Evolutionary conservation across 805 yeast species (phyloP).

Genomic region (Candida chauliodis): DNA sequence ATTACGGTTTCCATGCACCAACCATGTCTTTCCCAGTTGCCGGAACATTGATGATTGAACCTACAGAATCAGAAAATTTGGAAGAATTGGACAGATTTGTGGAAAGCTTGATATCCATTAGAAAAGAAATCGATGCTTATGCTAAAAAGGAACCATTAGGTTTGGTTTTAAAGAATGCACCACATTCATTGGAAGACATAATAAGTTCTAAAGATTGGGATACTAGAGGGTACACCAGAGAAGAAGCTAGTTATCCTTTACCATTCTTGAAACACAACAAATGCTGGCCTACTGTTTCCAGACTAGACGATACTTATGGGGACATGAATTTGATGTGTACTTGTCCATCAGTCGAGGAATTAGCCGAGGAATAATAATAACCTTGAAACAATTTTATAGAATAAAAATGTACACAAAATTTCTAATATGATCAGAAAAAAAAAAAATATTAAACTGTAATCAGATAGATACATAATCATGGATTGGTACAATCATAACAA

Average conservation of each 20-base stretch:
- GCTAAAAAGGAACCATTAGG: conserved; percentile 67
- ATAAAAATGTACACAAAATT: not conserved
- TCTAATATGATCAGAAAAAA: conserved; percentile 1
- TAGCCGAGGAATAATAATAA: conserved; percentile 30
- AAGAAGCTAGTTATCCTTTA: conserved; percentile 89
- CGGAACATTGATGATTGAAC: conserved; percentile 96
- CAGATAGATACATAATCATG: conserved; percentile 5
- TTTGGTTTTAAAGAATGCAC: conserved; percentile 77
- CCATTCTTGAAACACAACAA: conserved; percentile 69
- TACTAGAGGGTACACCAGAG: conserved; percentile 83
- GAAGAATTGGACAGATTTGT: conserved; percentile 89
- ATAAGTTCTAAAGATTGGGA: conserved; percentile 72
- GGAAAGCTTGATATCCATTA: conserved; percentile 79
- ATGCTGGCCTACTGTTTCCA: conserved; percentile 93
- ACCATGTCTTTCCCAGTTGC: conserved; percentile 99
- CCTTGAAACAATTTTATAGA: not conserved
- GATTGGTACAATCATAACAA: conserved; percentile 11
- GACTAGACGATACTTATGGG: conserved; percentile 93
- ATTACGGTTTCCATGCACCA: conserved; percentile 98
- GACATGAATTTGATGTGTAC: conserved; percentile 91
- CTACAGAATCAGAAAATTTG: conserved; percentile 90
- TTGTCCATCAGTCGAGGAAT: conserved; percentile 82
- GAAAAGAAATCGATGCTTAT: conserved; percentile 73
- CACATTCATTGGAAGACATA: conserved; percentile 83
- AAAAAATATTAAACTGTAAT: not conserved